Percentiles rank a stretch among this genome's conserved stretches.
These are phyloP conservation scores for Canna indica DNA, from an alignment of 176 grass and related monocot species.

Conservation along the genomic window DNA sequence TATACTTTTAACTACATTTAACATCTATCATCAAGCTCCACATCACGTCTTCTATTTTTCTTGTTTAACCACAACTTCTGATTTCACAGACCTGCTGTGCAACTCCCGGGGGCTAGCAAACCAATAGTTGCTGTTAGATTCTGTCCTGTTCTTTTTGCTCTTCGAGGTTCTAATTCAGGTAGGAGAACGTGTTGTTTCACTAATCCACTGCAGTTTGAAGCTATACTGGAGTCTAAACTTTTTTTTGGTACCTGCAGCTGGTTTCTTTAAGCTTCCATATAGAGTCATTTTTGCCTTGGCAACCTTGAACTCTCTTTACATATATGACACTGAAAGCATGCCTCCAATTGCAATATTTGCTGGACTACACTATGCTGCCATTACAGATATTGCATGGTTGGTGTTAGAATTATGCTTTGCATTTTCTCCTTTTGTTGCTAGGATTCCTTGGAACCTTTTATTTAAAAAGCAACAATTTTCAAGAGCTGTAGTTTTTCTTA, in stretches of 20 bases:
- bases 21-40: neutral
- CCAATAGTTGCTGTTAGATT: conserved; percentile 81
- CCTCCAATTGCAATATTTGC: conserved; percentile 68
- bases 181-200: conserved; percentile 13
- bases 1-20: neutral
- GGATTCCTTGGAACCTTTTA: neutral
- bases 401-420: conserved; percentile 12
- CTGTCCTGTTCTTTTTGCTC: conserved; percentile 65
- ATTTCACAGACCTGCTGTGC: conserved; percentile 58
- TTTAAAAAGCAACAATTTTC: neutral
- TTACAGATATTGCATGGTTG: conserved; percentile 96
- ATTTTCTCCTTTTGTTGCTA: neutral
- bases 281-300: conserved; percentile 76
- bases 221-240: neutral
- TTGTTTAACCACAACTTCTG: neutral
- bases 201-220: neutral
- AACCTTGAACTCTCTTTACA: conserved; percentile 82
- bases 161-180: conserved; percentile 66
- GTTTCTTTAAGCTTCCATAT: conserved; percentile 89
- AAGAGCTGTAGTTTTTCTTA: neutral
- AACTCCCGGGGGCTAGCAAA: conserved; percentile 84
- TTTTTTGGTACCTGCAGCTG: conserved; percentile 32
- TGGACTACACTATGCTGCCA: conserved; percentile 95
- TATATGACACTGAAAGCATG: conserved; percentile 85
- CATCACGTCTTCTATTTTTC: neutral